These are phyloP conservation scores for Primulina huaijiensis DNA, from an alignment of 257 asterid species.

Conservation along the genomic window DNA sequence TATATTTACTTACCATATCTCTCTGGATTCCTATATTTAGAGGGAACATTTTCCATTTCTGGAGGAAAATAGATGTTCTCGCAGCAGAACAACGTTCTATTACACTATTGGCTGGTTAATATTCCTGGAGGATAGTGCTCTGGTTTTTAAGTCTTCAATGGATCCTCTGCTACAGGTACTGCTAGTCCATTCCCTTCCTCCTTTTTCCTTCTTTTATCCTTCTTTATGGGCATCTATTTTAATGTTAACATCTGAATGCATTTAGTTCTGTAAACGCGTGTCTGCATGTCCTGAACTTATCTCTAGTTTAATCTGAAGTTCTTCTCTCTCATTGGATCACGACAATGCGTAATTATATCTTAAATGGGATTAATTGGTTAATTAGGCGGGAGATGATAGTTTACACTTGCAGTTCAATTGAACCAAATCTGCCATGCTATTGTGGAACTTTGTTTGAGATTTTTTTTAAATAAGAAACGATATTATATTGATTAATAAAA, in stretches of 20 bases:
- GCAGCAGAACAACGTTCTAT: slow-evolving; percentile 90
- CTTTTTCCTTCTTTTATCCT: slow-evolving; percentile 12
- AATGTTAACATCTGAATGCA: not conserved
- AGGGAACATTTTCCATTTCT: slow-evolving; percentile 93
- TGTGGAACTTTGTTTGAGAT: not conserved
- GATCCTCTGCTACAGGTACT: slow-evolving; percentile 78
- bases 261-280: slow-evolving; percentile 3
- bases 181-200: slow-evolving; percentile 22
- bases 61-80: slow-evolving; percentile 77
- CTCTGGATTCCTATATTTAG: slow-evolving; percentile 39
- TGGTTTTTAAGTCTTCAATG: slow-evolving; percentile 89
- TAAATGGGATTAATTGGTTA: not conserved
- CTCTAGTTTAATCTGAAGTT: not conserved
- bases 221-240: not conserved
- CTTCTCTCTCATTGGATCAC: not conserved
- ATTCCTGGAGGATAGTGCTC: slow-evolving; percentile 80
- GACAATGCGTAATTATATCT: not conserved
- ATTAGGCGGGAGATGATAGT: slow-evolving; percentile 5
- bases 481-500: no score
- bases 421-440: not conserved
- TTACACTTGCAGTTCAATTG: not conserved
- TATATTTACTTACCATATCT: slow-evolving; percentile 14
- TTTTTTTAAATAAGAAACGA: not conserved
- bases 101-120: slow-evolving; percentile 87
- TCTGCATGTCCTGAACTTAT: not conserved